A percentile compares a stretch with the other conserved stretches of the same genome.
These are phyloP conservation scores for Petunia secreta DNA, from an alignment of 257 asterid genomes.

Conservation along the genomic window DNA sequence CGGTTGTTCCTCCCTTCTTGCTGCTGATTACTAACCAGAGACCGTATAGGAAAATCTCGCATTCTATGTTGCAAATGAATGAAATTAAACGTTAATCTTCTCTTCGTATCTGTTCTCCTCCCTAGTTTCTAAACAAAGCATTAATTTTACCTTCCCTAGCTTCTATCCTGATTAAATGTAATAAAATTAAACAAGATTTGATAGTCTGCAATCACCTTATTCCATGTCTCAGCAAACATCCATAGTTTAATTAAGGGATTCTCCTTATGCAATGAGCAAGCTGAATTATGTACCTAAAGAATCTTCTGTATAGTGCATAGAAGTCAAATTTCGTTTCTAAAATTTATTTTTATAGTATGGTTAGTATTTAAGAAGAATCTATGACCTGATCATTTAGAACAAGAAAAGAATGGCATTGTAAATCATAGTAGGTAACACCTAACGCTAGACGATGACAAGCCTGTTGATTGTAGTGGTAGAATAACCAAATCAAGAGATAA, in stretches of 20 bases:
- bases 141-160: background rate
- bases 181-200: background rate
- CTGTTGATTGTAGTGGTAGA: background rate
- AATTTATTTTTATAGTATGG: background rate
- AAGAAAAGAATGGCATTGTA: slow-evolving; percentile 23
- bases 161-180: background rate
- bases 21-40: slow-evolving; percentile 23
- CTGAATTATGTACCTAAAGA: background rate
- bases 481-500: background rate
- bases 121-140: too few species aligned
- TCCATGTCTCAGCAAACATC: too few species aligned
- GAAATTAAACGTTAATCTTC: background rate
- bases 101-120: background rate
- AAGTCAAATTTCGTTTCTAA: background rate
- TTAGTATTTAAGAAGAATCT: background rate
- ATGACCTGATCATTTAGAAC: background rate
- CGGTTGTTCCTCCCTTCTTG: slow-evolving; percentile 50
- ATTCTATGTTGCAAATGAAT: too few species aligned
- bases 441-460: slow-evolving; percentile 5
- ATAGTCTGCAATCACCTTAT: too few species aligned
- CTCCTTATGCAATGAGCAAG: too few species aligned
- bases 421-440: background rate
- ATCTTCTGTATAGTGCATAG: background rate
- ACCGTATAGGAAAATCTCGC: too few species aligned
- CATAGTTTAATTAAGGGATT: too few species aligned